These are phyloP conservation scores for Aspergillus baeticus DNA, from an alignment of 495 filamentous ascomycete genomes.

Conservation along the genomic window DNA sequence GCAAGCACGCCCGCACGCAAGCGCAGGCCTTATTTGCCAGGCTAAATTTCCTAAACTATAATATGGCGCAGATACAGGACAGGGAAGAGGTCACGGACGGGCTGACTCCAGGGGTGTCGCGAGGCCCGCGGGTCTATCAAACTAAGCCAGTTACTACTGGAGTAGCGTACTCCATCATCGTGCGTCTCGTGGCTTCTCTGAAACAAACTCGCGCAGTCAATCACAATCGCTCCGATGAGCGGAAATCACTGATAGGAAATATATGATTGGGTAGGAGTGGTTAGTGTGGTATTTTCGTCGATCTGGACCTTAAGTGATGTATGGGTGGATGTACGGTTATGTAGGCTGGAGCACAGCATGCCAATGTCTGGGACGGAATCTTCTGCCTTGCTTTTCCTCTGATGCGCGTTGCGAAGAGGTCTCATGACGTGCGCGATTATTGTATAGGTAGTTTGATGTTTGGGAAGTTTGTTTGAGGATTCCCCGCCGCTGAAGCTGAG, in stretches of 20 bases:
- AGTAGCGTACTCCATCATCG: slow-evolving; percentile 4
- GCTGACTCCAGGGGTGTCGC: no score
- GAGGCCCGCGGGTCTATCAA: no score
- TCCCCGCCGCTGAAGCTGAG: slow-evolving; percentile 13
- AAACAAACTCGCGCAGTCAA: slow-evolving; percentile 13
- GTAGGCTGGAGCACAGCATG: background rate
- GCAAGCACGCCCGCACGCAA: no score
- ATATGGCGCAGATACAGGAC: background rate
- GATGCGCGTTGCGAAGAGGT: background rate
- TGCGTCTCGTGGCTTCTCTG: slow-evolving; percentile 11
- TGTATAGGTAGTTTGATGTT: background rate
- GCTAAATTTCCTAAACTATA: slow-evolving; percentile 15
- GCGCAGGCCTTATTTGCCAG: background rate
- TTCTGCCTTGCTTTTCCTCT: no score
- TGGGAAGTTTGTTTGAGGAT: background rate
- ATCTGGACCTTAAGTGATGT: no score
- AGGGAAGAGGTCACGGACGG: no score
- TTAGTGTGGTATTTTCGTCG: background rate
- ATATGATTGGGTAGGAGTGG: slow-evolving; percentile 16
- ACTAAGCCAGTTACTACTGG: no score
- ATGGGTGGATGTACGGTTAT: no score
- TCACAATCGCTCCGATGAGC: background rate
- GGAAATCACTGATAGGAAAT: slow-evolving; percentile 3
- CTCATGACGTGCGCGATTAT: slow-evolving; percentile 14
- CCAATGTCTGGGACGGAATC: background rate